phyloP scores from a whole-genome alignment of 306 rosid species.

The Prunus padus region DNA sequence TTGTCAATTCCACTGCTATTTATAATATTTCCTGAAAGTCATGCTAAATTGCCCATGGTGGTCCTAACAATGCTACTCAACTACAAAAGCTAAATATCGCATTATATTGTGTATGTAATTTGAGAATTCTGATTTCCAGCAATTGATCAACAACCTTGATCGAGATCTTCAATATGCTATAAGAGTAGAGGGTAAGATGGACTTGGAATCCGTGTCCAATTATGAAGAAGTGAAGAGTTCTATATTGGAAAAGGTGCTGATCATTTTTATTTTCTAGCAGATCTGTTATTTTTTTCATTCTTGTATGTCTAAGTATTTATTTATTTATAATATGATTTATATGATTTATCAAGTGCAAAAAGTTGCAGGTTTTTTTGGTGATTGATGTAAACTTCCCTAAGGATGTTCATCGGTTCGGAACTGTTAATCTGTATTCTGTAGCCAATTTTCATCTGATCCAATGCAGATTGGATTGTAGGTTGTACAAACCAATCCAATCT shows the following conservation, averaged over 20 bases:
- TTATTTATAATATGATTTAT: constrained; percentile 3
- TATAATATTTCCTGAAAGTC: background rate
- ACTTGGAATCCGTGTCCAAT: constrained; percentile 71
- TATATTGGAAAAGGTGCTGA: constrained; percentile 80
- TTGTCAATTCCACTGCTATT: constrained; percentile 1
- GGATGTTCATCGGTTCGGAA: background rate
- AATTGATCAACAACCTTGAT: constrained; percentile 77
- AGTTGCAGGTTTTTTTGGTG: background rate
- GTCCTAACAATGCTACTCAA: constrained; percentile 19
- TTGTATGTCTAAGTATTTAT: constrained; percentile 17
- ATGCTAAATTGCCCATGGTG: background rate
- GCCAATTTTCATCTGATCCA: background rate
- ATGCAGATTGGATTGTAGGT: background rate
- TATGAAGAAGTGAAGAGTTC: constrained; percentile 84
- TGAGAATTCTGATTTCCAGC: constrained; percentile 49
- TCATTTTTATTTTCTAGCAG: constrained; percentile 22
- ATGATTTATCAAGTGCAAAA: constrained; percentile 11
- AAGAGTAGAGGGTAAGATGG: constrained; percentile 92
- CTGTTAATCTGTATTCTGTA: background rate
- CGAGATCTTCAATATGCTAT: constrained; percentile 96
- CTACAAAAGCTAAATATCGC: constrained; percentile 4
- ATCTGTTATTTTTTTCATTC: constrained; percentile 8
- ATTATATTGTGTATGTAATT: constrained; percentile 21
- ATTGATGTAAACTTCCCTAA: background rate
- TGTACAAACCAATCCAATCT: background rate